These are phyloP conservation scores for Pedinophyceae sp. DNA, from an alignment of 139 green algal species.

Conservation along the genomic window DNA sequence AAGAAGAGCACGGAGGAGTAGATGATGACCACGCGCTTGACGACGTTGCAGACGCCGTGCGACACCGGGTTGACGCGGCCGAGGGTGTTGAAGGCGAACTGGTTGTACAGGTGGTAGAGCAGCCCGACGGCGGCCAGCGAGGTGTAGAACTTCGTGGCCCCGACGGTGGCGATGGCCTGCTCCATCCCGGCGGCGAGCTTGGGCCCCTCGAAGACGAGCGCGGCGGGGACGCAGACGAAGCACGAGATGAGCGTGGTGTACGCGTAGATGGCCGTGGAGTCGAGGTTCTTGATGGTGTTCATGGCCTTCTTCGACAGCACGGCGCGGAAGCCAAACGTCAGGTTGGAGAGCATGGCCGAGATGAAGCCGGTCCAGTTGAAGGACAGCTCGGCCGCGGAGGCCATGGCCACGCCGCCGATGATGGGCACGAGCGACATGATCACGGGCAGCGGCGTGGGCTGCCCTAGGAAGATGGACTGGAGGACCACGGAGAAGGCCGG, in stretches of 20 bases:
- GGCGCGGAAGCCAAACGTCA: conserved; percentile 84
- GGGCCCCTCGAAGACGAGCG: conserved; percentile 65
- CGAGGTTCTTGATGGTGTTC: conserved; percentile 53
- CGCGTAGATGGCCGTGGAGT: conserved; percentile 84
- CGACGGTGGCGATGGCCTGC: conserved; percentile 38
- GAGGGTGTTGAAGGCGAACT: conserved; percentile 98
- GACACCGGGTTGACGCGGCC: conserved; percentile 83
- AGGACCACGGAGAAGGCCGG: conserved; percentile 89
- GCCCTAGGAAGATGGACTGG: conserved; percentile 59
- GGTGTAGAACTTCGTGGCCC: conserved; percentile 57
- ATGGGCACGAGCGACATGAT: conserved; percentile 78
- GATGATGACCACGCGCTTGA: conserved; percentile 97
- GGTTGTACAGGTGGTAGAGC: conserved; percentile 99
- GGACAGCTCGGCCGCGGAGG: conserved; percentile 73
- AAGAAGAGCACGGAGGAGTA: conserved; percentile 68
- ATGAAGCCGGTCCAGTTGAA: conserved; percentile 97
- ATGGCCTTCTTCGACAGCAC: conserved; percentile 82
- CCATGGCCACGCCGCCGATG: conserved; percentile 74
- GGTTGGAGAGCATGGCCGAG: conserved; percentile 81
- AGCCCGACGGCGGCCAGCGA: conserved; percentile 76
- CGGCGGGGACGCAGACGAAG: conserved; percentile 72
- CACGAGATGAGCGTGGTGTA: conserved; percentile 92
- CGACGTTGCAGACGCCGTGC: conserved; percentile 98
- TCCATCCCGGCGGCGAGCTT: conserved; percentile 19
- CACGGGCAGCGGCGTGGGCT: conserved; percentile 68